Percentiles rank a stretch among this genome's conserved stretches.
phyloP scores from a whole-genome alignment of 192 early-diverging fungal species.

The Gaertneriomyces semiglobifer region DNA sequence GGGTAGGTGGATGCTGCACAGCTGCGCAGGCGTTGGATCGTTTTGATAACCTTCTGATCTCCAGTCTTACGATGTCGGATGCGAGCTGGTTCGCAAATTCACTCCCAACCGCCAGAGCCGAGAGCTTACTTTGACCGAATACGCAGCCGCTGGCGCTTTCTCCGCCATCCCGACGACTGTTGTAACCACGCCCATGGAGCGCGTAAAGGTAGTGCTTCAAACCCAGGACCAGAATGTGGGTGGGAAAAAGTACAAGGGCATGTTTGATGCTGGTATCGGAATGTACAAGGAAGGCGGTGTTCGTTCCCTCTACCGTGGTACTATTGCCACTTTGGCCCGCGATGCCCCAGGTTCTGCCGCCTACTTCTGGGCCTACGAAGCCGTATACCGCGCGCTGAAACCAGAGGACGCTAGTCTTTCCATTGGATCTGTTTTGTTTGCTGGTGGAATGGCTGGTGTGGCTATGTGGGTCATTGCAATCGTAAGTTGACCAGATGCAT shows the following conservation, averaged over 20 bases:
- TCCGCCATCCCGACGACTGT: constrained; percentile 94
- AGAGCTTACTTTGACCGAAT: constrained; percentile 71
- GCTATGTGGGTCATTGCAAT: constrained; percentile 97
- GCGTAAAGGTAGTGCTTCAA: constrained; percentile 94
- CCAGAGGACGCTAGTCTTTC: constrained; percentile 61
- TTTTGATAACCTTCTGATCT: not conserved
- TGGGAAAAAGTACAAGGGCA: constrained; percentile 81
- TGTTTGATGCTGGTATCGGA: constrained; percentile 78
- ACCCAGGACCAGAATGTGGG: constrained; percentile 66
- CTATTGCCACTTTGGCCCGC: constrained; percentile 87
- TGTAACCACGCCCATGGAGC: constrained; percentile 92
- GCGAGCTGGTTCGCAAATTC: constrained; percentile 59
- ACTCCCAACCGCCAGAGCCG: constrained; percentile 55
- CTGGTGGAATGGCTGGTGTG: constrained; percentile 96
- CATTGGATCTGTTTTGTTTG: constrained; percentile 78
- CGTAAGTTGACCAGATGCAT: constrained; percentile 23
- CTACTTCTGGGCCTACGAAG: constrained; percentile 94
- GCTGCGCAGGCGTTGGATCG: not conserved
- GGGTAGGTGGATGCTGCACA: constrained; percentile 45
- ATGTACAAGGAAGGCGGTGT: constrained; percentile 88
- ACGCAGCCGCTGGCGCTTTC: constrained; percentile 86
- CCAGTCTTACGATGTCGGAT: constrained; percentile 67
- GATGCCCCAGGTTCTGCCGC: constrained; percentile 93
- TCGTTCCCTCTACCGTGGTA: constrained; percentile 84
- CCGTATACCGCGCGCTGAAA: constrained; percentile 56